phyloP scores from a whole-genome alignment of 2,329 filamentous ascomycete genomes.

The Biscogniauxia mediterranea region DNA sequence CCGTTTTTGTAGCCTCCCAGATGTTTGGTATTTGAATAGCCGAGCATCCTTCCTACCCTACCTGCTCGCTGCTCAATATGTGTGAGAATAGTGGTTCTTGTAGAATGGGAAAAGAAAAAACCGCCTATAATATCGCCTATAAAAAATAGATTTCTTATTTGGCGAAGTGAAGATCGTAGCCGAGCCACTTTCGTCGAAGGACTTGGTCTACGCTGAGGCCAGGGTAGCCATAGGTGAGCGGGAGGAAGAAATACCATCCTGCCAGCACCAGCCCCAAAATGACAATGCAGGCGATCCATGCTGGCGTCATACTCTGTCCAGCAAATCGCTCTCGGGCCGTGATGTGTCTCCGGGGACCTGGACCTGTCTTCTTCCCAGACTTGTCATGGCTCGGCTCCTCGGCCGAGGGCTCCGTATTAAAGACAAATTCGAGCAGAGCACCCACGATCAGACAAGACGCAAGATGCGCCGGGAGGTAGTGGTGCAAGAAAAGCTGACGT shows the following conservation, averaged over 20 bases:
- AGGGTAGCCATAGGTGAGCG: conserved; percentile 91
- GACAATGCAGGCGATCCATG: conserved; percentile 75
- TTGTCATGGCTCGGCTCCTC: conserved; percentile 50
- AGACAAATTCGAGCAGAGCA: conserved; percentile 91
- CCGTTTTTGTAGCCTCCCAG: not conserved
- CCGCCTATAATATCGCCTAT: not conserved
- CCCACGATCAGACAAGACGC: conserved; percentile 88
- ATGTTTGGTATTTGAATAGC: not conserved
- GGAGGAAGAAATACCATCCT: conserved; percentile 91
- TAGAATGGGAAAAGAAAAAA: not conserved
- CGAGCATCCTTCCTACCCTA: not conserved
- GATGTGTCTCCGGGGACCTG: conserved; percentile 55
- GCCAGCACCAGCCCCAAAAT: conserved; percentile 68
- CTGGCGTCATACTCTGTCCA: conserved; percentile 70
- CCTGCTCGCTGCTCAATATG: not conserved
- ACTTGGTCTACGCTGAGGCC: conserved; percentile 79
- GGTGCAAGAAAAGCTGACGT: conserved; percentile 94
- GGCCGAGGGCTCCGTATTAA: conserved; percentile 77
- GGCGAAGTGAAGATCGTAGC: conserved; percentile 97
- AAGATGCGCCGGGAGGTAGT: conserved; percentile 93
- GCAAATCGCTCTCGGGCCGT: conserved; percentile 81
- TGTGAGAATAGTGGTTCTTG: not conserved
- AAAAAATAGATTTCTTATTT: conserved; percentile 59
- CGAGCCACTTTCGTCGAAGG: conserved; percentile 85
- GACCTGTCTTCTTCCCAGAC: conserved; percentile 44